Conservation (phyloP, 2,329 filamentous ascomycete genomes). For the Scedosporium boydii region DNA sequence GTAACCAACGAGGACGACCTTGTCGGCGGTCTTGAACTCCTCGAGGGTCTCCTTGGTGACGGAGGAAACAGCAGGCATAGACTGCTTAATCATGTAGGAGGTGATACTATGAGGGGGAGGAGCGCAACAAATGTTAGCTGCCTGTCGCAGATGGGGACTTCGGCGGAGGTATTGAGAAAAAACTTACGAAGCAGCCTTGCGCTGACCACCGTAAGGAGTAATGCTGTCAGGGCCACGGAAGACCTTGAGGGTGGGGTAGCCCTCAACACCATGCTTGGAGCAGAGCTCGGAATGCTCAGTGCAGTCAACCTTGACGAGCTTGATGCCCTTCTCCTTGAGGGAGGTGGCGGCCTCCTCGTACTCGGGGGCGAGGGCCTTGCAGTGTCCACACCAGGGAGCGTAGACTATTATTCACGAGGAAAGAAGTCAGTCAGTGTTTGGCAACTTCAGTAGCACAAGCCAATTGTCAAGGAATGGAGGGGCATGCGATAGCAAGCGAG, state of each 20-base stretch:
- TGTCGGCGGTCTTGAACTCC: constrained; percentile 97
- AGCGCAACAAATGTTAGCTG: background rate
- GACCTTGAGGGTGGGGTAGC: constrained; percentile 97
- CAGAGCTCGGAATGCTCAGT: constrained; percentile 90
- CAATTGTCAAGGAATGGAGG: background rate
- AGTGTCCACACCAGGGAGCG: constrained; percentile 95
- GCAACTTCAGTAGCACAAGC: background rate
- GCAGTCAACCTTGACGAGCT: constrained; percentile 84
- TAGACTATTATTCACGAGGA: constrained; percentile 34
- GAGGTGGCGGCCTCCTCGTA: constrained; percentile 80
- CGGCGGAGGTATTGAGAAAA: background rate
- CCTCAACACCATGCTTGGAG: constrained; percentile 82
- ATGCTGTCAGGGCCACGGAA: constrained; percentile 85
- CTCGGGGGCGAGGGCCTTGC: constrained; percentile 92
- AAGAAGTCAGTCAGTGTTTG: background rate
- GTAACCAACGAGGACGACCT: constrained; percentile 90
- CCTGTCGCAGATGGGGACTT: too few relatives aligned
- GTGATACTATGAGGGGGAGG: constrained; percentile 38
- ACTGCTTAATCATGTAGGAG: constrained; percentile 97
- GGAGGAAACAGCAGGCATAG: constrained; percentile 79
- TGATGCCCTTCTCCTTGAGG: constrained; percentile 81
- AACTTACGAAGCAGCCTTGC: constrained; percentile 70
- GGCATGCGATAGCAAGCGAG: background rate
- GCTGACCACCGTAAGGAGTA: constrained; percentile 75
- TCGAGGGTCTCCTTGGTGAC: constrained; percentile 75